Evolutionary conservation across 768 basidiomycete species (phyloP), one percentile per base, ranked within the genome.

Genomic region (Astraeus odoratus): DNA sequence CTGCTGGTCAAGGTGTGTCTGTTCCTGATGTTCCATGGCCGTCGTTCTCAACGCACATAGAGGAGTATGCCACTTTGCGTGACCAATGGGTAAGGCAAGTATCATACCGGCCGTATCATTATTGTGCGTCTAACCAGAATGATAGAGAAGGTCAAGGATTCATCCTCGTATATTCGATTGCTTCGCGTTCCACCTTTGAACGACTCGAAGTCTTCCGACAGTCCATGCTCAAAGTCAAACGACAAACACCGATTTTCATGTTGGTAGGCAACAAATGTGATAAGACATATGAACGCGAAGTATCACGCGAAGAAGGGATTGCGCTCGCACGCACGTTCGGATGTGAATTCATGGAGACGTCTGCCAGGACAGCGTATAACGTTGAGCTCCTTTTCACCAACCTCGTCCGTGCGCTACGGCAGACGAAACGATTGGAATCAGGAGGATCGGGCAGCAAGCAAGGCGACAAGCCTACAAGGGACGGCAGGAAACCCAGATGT

Each of bases 1-100:
- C 94, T 56, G 94, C 94, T 40, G 93, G 93, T 24, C 93, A 97
- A 81, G 92, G 92, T 93, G 58, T 51, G 80, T 69, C 29, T 3
- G 31, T 38, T 23, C 33, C 39, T 26, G 35, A 4, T 18, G 18
- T 15, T 42, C 41, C 24, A 41, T 49, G 40, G 42, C 24, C 44
- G 46, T 50, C 50, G 47, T n/a, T 51, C 57, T 56, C 43, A 52
- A 51, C 47, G 47, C 46, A 42, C 22, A 39, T 65, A 96, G 93
- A 97, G 86, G 93, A 96, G 64, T 97, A 95, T 56, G 91, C 91
- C 41, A 93, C 94, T 40, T 75, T 97, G 52, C 83, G 93, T 54
- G 92, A 96, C 72, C 94, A 97, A 67, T 97, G 93, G 93, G 91
- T 96, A 56, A 82, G 93, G 93, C 95, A 50, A 66, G 84, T 75